A percentile compares a stretch with the other conserved stretches of the same genome.
Conservation (phyloP, 345 rosid genomes). For the Acer negundo region DNA sequence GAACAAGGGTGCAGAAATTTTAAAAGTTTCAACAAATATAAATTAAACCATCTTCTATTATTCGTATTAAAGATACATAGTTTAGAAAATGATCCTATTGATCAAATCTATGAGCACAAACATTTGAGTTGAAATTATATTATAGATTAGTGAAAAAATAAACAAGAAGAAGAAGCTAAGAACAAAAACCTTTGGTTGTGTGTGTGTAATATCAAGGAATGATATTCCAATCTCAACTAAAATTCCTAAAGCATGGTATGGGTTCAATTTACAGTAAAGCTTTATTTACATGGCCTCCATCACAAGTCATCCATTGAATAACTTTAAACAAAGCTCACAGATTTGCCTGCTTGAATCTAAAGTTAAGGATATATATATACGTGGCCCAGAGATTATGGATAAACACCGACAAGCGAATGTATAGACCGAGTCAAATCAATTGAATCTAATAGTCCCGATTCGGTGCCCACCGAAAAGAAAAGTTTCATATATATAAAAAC, state of each 20-base stretch:
- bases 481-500: not conserved
- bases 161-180: not conserved
- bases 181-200: not conserved
- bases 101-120: too few relatives aligned
- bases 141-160: not conserved
- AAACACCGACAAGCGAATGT: too few relatives aligned
- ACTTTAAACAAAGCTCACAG: not conserved
- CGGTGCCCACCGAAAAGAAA: too few relatives aligned
- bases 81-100: too few relatives aligned
- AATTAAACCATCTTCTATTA: too few relatives aligned
- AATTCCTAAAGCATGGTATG: not conserved
- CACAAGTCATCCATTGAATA: slow-evolving; percentile 6
- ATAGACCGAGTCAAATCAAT: too few relatives aligned
- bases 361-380: not conserved
- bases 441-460: too few relatives aligned
- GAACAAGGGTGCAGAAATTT: too few relatives aligned
- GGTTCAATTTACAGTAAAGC: not conserved
- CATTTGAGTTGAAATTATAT: not conserved
- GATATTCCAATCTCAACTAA: not conserved
- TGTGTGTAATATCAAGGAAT: not conserved
- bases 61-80: too few relatives aligned
- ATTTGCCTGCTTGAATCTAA: not conserved
- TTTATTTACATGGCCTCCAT: slow-evolving; percentile 6
- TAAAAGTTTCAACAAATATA: too few relatives aligned
- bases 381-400: too few relatives aligned